Evolutionary conservation across 768 basidiomycete genomes (phyloP), one percentile per base, ranked within the genome.

Genomic region (Cystofilobasidium macerans): DNA sequence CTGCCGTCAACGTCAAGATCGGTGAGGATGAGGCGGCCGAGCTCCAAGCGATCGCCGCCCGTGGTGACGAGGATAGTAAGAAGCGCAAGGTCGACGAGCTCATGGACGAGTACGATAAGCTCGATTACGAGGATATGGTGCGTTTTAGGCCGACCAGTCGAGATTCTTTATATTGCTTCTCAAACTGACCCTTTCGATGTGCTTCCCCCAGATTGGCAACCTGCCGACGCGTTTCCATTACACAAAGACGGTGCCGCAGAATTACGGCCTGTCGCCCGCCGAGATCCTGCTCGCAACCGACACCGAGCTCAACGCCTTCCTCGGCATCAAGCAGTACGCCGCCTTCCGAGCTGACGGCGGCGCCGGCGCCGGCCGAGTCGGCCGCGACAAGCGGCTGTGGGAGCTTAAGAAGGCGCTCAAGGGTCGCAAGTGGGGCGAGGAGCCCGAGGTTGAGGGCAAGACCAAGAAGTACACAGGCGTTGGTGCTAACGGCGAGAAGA

Each of bases 51-150:
- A 61, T n/a, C 16, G 65, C 45, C 0, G 69, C 64, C 38, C 61
- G 56, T 22, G 72, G 67, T 43, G 36, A 38, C 22, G 28, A 38
- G 20, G 62, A 48, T 16, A 42, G 53, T 83, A 82, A 88, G 61
- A 90, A 91, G 76, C 79, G 81, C 59, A 86, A 86, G 71, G 75
- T 92, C 66, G 84, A 93, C 62, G 81, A 89, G 72, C 89, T 93
- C 72, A 87, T 97, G 87, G 87, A 91, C 68, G 88, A 91, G 75
- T 79, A 98, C 47, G 86, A 92, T 74, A 85, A 81, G 40, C 80
- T 98, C 22, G 94, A 97, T 68, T 94, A 97, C 78, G 97, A 97
- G 75, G 93, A 94, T 72, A 83, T 97, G 79, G 93, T 92, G 68
- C 72, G 85, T 79, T 33, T 45, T 43, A 51, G 8, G 40, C 9